These are phyloP conservation scores for Hypomontagnella monticulosa DNA, from an alignment of 495 filamentous ascomycete genomes.

Conservation along the genomic window DNA sequence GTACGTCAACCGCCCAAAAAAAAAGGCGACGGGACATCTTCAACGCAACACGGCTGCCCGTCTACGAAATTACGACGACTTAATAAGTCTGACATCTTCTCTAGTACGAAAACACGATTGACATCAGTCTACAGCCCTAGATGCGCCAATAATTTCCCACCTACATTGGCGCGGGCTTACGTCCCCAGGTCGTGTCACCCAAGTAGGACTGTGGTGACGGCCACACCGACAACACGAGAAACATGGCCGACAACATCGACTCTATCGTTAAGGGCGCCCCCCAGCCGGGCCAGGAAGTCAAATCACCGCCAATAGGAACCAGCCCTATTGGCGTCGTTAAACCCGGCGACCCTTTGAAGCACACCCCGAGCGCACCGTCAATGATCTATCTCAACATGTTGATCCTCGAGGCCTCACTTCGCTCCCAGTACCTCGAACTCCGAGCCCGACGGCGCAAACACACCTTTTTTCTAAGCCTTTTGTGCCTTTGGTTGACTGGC, in stretches of 20 bases:
- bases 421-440: conserved; percentile 89
- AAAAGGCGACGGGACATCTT: conserved; percentile 14
- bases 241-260: conserved; percentile 72
- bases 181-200: conserved; percentile 63
- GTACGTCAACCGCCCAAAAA: conserved; percentile 21
- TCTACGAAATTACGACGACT: conserved; percentile 8
- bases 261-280: conserved; percentile 88
- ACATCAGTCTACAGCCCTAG: conserved; percentile 17
- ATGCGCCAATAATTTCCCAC: conserved; percentile 26
- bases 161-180: conserved; percentile 44
- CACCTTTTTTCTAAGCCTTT: conserved; percentile 88
- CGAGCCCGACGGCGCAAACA: conserved; percentile 90
- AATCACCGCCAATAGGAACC: conserved; percentile 51
- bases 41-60: conserved; percentile 1
- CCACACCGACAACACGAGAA: conserved; percentile 20
- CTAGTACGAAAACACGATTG: conserved; percentile 13
- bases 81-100: background rate
- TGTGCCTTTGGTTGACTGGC: conserved; percentile 79
- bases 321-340: conserved; percentile 52
- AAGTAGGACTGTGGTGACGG: conserved; percentile 61
- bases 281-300: conserved; percentile 54
- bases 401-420: conserved; percentile 93
- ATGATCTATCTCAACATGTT: conserved; percentile 99
- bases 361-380: conserved; percentile 85
- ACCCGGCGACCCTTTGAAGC: conserved; percentile 76